phyloP scores from a whole-genome alignment of 2,329 filamentous ascomycete genomes.

The Aspergillus novofumigatus region DNA sequence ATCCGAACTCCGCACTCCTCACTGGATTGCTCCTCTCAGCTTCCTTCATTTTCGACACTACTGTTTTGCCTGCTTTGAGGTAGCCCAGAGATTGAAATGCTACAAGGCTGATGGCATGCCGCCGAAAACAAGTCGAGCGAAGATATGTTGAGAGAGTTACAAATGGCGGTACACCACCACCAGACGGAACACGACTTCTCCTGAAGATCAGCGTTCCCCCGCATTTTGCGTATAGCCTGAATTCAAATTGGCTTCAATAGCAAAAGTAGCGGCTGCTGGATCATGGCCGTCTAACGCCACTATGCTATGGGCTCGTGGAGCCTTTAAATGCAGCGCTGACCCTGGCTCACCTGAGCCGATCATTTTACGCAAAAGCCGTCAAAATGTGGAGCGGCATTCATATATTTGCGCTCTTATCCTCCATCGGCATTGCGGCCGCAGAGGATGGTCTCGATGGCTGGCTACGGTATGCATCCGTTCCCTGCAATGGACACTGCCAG shows the following conservation, averaged over 20 bases:
- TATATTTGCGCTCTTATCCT: neutral
- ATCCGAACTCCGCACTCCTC: neutral
- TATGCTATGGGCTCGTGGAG: no score
- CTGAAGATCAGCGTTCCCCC: neutral
- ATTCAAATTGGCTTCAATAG: neutral
- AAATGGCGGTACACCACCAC: neutral
- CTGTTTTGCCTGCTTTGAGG: neutral
- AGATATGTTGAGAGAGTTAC: neutral
- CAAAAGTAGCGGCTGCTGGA: neutral
- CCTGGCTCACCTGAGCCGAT: neutral
- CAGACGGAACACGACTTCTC: neutral
- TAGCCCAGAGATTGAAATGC: neutral
- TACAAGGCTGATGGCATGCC: neutral
- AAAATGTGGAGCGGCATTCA: constrained; percentile 2
- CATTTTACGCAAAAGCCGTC: neutral
- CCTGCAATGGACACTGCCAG: constrained; percentile 35
- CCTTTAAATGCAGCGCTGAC: neutral
- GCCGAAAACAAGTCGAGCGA: no score
- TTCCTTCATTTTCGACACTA: neutral
- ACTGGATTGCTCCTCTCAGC: neutral
- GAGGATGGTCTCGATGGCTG: constrained; percentile 61
- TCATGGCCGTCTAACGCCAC: neutral
- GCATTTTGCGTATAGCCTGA: neutral
- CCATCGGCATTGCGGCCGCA: constrained; percentile 32
- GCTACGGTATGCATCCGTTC: constrained; percentile 60